These are phyloP conservation scores for Cladochytrium tenue DNA, from an alignment of 371 early-diverging fungal species.

Conservation along the genomic window DNA sequence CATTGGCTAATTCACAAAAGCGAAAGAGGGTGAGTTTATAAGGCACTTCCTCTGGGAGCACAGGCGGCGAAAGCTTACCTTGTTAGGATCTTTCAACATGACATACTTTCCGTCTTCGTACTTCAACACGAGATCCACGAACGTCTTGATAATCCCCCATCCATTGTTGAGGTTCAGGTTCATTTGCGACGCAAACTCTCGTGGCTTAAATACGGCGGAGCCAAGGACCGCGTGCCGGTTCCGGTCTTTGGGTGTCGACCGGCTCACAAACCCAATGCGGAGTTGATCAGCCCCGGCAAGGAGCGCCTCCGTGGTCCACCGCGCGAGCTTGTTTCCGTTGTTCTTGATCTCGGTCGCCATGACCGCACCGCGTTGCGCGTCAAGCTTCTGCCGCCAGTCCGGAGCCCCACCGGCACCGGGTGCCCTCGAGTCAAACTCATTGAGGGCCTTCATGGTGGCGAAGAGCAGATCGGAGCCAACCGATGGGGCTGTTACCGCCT, in stretches of 20 bases:
- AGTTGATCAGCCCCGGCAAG: slow-evolving; percentile 87
- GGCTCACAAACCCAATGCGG: slow-evolving; percentile 77
- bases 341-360: slow-evolving; percentile 97
- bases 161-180: slow-evolving; percentile 79
- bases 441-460: slow-evolving; percentile 77
- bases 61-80: slow-evolving; percentile 20
- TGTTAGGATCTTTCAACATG: slow-evolving; percentile 94
- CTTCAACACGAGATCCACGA: slow-evolving; percentile 75
- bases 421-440: slow-evolving; percentile 89
- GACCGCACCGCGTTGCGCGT: slow-evolving; percentile 93
- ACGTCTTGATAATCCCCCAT: slow-evolving; percentile 95
- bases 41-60: background rate
- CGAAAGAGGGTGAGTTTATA: background rate
- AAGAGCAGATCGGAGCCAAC: slow-evolving; percentile 58
- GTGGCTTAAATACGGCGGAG: slow-evolving; percentile 82
- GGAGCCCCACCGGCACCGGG: slow-evolving; percentile 86
- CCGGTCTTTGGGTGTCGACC: slow-evolving; percentile 78
- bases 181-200: slow-evolving; percentile 90
- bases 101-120: slow-evolving; percentile 91
- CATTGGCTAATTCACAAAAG: slow-evolving; percentile 50
- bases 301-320: slow-evolving; percentile 91
- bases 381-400: slow-evolving; percentile 94
- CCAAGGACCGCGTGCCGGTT: slow-evolving; percentile 84
- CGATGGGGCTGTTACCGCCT: slow-evolving; percentile 11
- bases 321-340: slow-evolving; percentile 91